Evolutionary conservation across 306 rosid species (phyloP).

Genomic region (Fagus crenata): DNA sequence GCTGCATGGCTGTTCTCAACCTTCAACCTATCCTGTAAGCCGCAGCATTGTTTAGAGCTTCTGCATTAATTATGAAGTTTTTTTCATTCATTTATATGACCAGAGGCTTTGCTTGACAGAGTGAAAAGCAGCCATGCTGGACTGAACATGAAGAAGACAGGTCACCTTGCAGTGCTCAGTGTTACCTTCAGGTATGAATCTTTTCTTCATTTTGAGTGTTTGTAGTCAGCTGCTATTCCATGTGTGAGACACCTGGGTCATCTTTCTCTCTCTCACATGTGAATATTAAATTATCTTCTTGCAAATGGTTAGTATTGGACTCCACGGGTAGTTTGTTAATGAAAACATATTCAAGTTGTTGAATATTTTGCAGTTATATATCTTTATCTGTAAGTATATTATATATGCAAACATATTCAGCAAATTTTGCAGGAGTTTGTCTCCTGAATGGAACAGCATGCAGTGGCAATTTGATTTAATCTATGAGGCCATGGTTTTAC

Average conservation of each 20-base stretch:
- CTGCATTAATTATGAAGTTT: constrained; percentile 3
- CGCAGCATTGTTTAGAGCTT: constrained; percentile 19
- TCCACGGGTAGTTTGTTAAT: neutral
- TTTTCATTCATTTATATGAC: constrained; percentile 34
- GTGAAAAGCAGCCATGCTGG: constrained; percentile 73
- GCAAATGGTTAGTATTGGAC: neutral
- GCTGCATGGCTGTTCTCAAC: constrained; percentile 90
- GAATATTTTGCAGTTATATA: no score
- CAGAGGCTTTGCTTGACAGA: constrained; percentile 56
- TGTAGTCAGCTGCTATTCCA: neutral
- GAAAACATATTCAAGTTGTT: no score
- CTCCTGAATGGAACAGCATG: neutral
- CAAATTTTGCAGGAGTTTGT: neutral
- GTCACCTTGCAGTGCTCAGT: constrained; percentile 83
- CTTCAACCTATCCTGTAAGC: constrained; percentile 79
- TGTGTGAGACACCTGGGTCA: neutral
- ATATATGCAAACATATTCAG: no score
- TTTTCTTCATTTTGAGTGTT: constrained; percentile 20
- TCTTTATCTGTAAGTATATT: no score
- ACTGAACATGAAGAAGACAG: constrained; percentile 64
- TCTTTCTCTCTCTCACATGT: neutral
- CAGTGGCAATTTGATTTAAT: neutral
- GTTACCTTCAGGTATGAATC: constrained; percentile 74
- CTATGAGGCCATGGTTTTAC: neutral
- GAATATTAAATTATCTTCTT: neutral